Conservation (phyloP, 2,329 filamentous ascomycete species). For the Pyrenochaeta sp. region DNA sequence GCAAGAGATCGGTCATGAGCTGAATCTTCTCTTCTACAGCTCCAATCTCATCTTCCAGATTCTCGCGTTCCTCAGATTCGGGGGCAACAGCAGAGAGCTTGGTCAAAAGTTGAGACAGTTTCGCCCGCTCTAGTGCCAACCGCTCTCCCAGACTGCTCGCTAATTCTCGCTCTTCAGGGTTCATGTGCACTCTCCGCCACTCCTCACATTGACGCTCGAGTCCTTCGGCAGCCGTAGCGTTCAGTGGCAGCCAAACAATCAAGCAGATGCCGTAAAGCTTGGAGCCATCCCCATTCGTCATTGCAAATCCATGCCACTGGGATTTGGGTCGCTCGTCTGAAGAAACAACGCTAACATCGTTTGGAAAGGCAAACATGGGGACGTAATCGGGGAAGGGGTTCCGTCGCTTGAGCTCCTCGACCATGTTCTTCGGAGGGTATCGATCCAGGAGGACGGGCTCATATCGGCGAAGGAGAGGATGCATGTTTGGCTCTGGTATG, state of each 20-base stretch:
- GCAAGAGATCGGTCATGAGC: conserved; percentile 94
- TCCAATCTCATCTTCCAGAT: conserved; percentile 92
- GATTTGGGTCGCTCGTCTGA: conserved; percentile 91
- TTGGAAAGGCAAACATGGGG: conserved; percentile 98
- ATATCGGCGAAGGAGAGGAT: conserved; percentile 91
- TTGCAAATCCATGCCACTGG: conserved; percentile 99
- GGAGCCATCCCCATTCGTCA: conserved; percentile 92
- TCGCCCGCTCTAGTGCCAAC: conserved; percentile 84
- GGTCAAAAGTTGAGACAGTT: conserved; percentile 86
- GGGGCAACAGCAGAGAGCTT: conserved; percentile 82
- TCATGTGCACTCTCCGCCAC: conserved; percentile 74
- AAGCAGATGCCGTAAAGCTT: conserved; percentile 92
- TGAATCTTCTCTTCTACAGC: conserved; percentile 96
- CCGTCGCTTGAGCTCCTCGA: conserved; percentile 80
- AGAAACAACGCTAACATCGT: conserved; percentile 96
- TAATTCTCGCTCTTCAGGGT: conserved; percentile 86
- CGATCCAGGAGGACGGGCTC: conserved; percentile 95
- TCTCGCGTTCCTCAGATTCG: conserved; percentile 81
- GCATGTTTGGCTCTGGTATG: conserved; percentile 89
- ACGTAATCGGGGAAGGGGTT: conserved; percentile 96
- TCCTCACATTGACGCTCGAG: conserved; percentile 71
- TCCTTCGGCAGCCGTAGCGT: conserved; percentile 80
- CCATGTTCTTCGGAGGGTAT: conserved; percentile 84
- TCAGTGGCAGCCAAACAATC: conserved; percentile 91
- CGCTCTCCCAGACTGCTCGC: conserved; percentile 90